A percentile compares a stretch with the other conserved stretches of the same genome.
phyloP scores from a whole-genome alignment of 495 filamentous ascomycete species.

The Penicillium waksmanii region DNA sequence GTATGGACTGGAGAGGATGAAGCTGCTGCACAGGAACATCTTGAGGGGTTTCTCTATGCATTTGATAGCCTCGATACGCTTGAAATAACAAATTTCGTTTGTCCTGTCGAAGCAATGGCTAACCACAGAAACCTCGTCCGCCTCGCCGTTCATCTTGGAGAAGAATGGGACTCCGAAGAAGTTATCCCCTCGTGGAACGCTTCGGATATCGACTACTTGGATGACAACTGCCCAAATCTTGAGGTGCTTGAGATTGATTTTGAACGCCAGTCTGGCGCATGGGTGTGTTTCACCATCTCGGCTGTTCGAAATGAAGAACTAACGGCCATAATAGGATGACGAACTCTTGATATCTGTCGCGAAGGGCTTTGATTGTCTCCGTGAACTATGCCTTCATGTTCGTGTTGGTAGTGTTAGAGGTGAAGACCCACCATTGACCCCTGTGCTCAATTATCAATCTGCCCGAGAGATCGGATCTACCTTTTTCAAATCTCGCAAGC shows the following conservation, averaged over 20 bases:
- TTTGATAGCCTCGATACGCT: background rate
- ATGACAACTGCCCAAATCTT: slow-evolving; percentile 1
- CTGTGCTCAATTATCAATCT: slow-evolving; percentile 5
- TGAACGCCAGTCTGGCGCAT: slow-evolving; percentile 1
- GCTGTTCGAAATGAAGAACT: background rate
- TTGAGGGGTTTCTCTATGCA: background rate
- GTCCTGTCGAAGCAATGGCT: slow-evolving; percentile 1
- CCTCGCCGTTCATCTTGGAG: background rate
- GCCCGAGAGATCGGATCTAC: slow-evolving; percentile 2
- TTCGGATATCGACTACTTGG: background rate
- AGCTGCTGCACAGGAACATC: background rate
- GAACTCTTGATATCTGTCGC: background rate
- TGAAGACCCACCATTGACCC: background rate
- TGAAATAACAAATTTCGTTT: slow-evolving; percentile 2
- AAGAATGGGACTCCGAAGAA: slow-evolving; percentile 5
- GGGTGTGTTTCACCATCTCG: background rate
- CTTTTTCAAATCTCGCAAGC: background rate
- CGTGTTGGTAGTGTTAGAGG: slow-evolving; percentile 3
- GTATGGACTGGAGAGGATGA: slow-evolving; percentile 3
- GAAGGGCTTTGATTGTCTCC: background rate
- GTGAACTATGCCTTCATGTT: slow-evolving; percentile 3
- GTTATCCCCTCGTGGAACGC: background rate
- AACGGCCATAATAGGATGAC: background rate
- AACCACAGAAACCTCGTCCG: background rate
- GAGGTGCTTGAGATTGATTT: slow-evolving; percentile 5